Evolutionary conservation across 768 basidiomycete species (phyloP), one percentile per base, ranked within the genome.

Genomic region (Lactarius akahatsu): DNA sequence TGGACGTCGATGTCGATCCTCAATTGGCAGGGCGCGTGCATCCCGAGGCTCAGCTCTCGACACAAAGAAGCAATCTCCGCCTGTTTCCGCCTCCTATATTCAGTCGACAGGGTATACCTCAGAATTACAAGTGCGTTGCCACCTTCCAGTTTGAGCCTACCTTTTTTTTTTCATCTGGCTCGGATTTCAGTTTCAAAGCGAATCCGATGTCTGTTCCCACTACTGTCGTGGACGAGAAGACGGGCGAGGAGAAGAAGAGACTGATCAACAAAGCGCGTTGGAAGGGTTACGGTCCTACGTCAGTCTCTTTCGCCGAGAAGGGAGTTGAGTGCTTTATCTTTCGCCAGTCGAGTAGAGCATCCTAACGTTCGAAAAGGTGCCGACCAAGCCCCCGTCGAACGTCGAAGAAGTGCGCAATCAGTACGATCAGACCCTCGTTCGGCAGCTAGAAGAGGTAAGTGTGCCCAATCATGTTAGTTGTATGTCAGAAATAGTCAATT

Each of bases 11-110:
- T 66, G 80, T 88, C 60, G 88, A 88, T 72, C 86, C 85, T 1
- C 73, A 74, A 30, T 80, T 81, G 10, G 64, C 67, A 5, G 69
- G 62, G 28, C 61, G 54, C 4, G 20, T 41, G 38, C 56, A 58
- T 30, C 59, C 50, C 30, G 59, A 65, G 23, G 59, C 45, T n/a
- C 61, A 65, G 40, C 64, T 71, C 16, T 60, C 71, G 57, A 63
- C 70, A 36, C 68, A 78, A 71, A 78, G 76, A 63, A 89, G 85
- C 73, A 87, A 86, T 71, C 78, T 95, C 10, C 83, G 91, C 34
- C 79, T 94, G 13, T 87, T 95, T 69, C 94, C 96, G 34, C 91
- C 95, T 0, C 96, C 96, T 9, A 76, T 95, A 57, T 98, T 98
- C 78, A 91, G 89, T 71, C 83, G 94, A 40, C 90, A 93, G 70